Percentiles rank a stretch among this genome's conserved stretches.
These are phyloP conservation scores for Trichoderma sp. DNA, from an alignment of 2,329 filamentous ascomycete species.

Conservation along the genomic window DNA sequence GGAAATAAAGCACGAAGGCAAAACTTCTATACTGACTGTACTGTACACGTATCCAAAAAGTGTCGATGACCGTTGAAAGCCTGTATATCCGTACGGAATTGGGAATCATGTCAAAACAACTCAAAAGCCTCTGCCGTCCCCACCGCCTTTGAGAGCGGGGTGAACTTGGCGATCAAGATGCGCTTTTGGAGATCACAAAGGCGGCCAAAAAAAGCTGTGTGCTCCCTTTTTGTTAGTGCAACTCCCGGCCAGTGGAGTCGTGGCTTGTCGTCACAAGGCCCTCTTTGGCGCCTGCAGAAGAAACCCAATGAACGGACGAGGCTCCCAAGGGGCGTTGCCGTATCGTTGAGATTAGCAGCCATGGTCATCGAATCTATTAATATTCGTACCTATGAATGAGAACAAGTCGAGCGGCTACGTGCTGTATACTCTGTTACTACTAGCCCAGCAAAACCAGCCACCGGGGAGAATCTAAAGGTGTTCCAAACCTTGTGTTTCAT, in stretches of 20 bases:
- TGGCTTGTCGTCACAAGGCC: slow-evolving; percentile 13
- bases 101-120: not conserved
- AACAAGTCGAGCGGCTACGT: not conserved
- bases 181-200: slow-evolving; percentile 5
- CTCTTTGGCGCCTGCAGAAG: not conserved
- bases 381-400: not conserved
- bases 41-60: not conserved
- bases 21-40: not conserved
- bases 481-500: not conserved
- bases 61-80: not conserved
- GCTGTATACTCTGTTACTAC: not conserved
- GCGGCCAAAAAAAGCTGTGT: not conserved
- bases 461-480: not conserved
- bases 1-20: not conserved
- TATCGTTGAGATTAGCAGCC: not conserved
- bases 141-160: slow-evolving; percentile 3
- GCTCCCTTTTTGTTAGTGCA: not conserved
- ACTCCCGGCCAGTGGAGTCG: slow-evolving; percentile 14
- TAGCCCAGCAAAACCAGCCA: not conserved
- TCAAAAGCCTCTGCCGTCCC: not conserved
- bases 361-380: not conserved
- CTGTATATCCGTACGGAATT: not conserved
- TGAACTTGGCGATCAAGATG: slow-evolving; percentile 20
- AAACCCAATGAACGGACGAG: not conserved
- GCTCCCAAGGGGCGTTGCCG: not conserved